phyloP scores from a whole-genome alignment of 2,329 filamentous ascomycete genomes.

The Xylaria sp. region DNA sequence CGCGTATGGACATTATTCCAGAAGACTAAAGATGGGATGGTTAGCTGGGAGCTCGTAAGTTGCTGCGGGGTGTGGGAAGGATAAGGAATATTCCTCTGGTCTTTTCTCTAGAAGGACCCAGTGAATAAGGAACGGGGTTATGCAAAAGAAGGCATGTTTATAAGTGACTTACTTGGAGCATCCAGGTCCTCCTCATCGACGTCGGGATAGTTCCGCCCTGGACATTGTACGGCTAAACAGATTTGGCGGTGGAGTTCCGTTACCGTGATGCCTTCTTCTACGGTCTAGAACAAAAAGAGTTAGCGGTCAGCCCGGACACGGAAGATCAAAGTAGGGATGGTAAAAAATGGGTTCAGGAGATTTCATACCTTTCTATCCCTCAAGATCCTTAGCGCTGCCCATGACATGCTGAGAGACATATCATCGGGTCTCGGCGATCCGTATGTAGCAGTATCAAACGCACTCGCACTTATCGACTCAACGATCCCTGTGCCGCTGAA shows the following conservation, averaged over 20 bases:
- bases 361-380: not conserved
- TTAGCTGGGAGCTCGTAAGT: not conserved
- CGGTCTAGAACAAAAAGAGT: not conserved
- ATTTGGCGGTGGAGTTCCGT: constrained; percentile 21
- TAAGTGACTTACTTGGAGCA: not conserved
- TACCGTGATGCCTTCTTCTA: constrained; percentile 15
- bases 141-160: too few species aligned
- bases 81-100: not conserved
- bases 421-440: not conserved
- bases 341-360: too few species aligned
- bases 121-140: too few species aligned
- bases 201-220: not conserved
- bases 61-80: not conserved
- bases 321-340: too few species aligned
- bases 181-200: not conserved
- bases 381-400: constrained; percentile 12
- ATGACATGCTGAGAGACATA: constrained; percentile 14
- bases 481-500: constrained; percentile 16
- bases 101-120: too few species aligned
- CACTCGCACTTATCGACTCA: constrained; percentile 20
- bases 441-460: constrained; percentile 5
- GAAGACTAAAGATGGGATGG: not conserved
- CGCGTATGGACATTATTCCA: not conserved
- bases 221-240: constrained; percentile 16
- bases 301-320: too few species aligned